phyloP scores from a whole-genome alignment of 2,329 filamentous ascomycete species.

The Diaporthe ilicicola region DNA sequence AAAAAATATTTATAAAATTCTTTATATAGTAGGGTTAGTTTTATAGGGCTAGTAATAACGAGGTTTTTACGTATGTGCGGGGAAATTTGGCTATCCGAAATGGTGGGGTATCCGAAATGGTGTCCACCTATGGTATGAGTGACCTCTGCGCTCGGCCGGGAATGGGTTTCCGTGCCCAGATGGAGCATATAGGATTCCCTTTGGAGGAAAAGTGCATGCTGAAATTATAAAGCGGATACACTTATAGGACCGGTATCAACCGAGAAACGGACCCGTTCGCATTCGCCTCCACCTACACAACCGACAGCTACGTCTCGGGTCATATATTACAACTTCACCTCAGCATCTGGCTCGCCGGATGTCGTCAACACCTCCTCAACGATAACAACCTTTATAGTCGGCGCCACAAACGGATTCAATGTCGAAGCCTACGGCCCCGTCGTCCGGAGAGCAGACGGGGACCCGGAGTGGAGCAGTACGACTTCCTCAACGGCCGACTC shows the following conservation, averaged over 20 bases:
- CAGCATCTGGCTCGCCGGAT: background rate
- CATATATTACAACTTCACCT: background rate
- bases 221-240: background rate
- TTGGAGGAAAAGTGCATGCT: background rate
- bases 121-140: too few relatives aligned
- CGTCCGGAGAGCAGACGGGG: background rate
- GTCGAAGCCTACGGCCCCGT: slow-evolving; percentile 6
- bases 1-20: too few relatives aligned
- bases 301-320: background rate
- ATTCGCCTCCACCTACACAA: background rate
- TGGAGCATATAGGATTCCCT: too few relatives aligned
- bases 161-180: too few relatives aligned
- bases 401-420: background rate
- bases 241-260: background rate
- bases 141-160: too few relatives aligned
- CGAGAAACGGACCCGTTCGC: slow-evolving; percentile 9
- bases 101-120: too few relatives aligned
- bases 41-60: too few relatives aligned
- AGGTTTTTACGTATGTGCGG: too few relatives aligned
- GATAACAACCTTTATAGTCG: background rate
- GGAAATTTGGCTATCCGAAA: too few relatives aligned
- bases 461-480: slow-evolving; percentile 1
- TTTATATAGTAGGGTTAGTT: too few relatives aligned
- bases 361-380: background rate
- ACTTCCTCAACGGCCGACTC: background rate